These are phyloP conservation scores for Paecilomyces variotii DNA, from an alignment of 2,329 filamentous ascomycete species.

Conservation along the genomic window DNA sequence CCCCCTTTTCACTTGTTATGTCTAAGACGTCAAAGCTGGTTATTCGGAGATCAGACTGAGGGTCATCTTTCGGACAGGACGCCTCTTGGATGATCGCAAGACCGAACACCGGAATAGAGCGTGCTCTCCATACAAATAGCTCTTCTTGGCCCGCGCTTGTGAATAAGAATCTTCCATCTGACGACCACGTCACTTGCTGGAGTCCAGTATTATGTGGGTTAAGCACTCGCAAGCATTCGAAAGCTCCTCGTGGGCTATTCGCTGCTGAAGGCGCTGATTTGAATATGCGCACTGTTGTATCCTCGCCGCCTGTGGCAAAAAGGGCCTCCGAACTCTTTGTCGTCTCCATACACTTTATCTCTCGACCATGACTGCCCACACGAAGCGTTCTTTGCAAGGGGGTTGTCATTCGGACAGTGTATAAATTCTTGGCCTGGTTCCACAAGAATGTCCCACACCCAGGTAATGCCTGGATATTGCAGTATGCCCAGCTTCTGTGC, in stretches of 20 bases:
- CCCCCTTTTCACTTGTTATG: slow-evolving; percentile 15
- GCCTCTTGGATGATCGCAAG: slow-evolving; percentile 48
- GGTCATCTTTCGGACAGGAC: slow-evolving; percentile 40
- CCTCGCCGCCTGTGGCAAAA: slow-evolving; percentile 62
- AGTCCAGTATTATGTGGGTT: slow-evolving; percentile 77
- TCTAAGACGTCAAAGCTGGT: slow-evolving; percentile 62
- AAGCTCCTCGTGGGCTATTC: slow-evolving; percentile 15
- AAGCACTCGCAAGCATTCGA: slow-evolving; percentile 55
- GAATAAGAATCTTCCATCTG: slow-evolving; percentile 61
- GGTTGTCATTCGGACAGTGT: slow-evolving; percentile 33
- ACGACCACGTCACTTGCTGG: slow-evolving; percentile 69
- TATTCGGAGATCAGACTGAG: slow-evolving; percentile 64
- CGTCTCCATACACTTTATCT: slow-evolving; percentile 61
- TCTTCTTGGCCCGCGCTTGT: slow-evolving; percentile 85
- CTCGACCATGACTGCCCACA: slow-evolving; percentile 71
- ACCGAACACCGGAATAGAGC: slow-evolving; percentile 44
- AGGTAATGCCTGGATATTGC: slow-evolving; percentile 14
- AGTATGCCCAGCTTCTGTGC: slow-evolving; percentile 66
- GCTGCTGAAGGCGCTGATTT: slow-evolving; percentile 10
- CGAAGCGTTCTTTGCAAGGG: slow-evolving; percentile 47
- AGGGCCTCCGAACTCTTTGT: slow-evolving; percentile 29
- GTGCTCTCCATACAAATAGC: slow-evolving; percentile 74
- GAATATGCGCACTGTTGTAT: slow-evolving; percentile 67
- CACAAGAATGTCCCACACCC: slow-evolving; percentile 57
- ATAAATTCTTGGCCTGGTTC: slow-evolving; percentile 58